Evolutionary conservation across 495 filamentous ascomycete genomes (phyloP).

Genomic region (Bombardia bombarda): DNA sequence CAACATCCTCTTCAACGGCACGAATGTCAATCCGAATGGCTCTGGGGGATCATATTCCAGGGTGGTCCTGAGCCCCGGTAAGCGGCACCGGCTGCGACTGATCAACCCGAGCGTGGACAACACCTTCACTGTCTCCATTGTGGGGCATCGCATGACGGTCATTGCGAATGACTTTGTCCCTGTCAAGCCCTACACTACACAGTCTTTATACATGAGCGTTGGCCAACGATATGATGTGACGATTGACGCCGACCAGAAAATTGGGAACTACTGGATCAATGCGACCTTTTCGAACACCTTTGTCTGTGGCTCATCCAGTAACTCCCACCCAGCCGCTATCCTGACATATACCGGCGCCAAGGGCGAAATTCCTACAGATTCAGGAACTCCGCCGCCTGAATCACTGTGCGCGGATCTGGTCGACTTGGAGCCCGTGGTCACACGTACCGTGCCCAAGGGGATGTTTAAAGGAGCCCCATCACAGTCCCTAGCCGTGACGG

Average conservation of each 20-base stretch:
- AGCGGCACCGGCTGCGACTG: constrained; percentile 42
- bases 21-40: constrained; percentile 32
- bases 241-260: constrained; percentile 45
- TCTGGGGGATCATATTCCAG: constrained; percentile 26
- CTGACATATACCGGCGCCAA: constrained; percentile 14
- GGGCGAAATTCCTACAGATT: not conserved
- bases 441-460: constrained; percentile 6
- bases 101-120: constrained; percentile 42
- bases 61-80: constrained; percentile 30
- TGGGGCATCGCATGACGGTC: constrained; percentile 43
- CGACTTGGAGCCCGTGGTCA: constrained; percentile 10
- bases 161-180: constrained; percentile 41
- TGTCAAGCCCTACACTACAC: constrained; percentile 34
- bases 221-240: constrained; percentile 63
- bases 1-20: constrained; percentile 39
- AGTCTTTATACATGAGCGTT: constrained; percentile 45
- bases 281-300: constrained; percentile 13
- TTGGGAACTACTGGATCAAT: constrained; percentile 40
- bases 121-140: constrained; percentile 26
- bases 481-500: constrained; percentile 7
- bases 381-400: constrained; percentile 8
- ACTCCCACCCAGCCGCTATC: constrained; percentile 15
- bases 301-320: constrained; percentile 13
- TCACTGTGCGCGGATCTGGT: constrained; percentile 10
- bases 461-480: constrained; percentile 2